Evolutionary conservation across 257 asterid genomes (phyloP).

Genomic region (Przewalskia tangutica): DNA sequence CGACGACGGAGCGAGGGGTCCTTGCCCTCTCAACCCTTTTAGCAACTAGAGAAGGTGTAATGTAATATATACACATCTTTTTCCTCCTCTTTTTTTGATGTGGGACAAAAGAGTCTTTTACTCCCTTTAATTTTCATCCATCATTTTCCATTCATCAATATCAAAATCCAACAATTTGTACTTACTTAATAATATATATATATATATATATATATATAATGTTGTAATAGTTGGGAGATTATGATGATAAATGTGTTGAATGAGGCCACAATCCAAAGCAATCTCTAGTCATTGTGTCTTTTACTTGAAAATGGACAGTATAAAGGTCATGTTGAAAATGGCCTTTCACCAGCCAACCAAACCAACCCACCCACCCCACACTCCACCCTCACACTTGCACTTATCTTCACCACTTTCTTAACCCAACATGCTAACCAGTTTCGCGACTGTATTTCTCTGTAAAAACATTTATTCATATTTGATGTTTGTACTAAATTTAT

Average conservation of each 20-base stretch:
- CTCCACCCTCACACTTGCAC: background rate
- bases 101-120: too few species aligned
- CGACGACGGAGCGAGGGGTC: too few species aligned
- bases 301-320: background rate
- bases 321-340: slow-evolving; percentile 10
- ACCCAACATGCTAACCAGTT: background rate
- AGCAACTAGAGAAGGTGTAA: too few species aligned
- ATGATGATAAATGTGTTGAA: slow-evolving; percentile 3
- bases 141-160: too few species aligned
- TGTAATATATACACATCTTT: too few species aligned
- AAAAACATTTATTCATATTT: background rate
- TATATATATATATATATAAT: too few species aligned
- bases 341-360: background rate
- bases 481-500: background rate
- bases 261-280: slow-evolving; percentile 2
- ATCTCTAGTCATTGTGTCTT: background rate
- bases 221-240: background rate
- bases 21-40: too few species aligned
- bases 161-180: too few species aligned
- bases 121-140: too few species aligned
- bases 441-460: background rate
- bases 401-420: background rate
- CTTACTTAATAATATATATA: too few species aligned
- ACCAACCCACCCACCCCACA: too few species aligned
- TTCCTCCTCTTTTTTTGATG: too few species aligned